Conservation (phyloP, 345 rosid species). For the Tarenaya hassleriana region DNA sequence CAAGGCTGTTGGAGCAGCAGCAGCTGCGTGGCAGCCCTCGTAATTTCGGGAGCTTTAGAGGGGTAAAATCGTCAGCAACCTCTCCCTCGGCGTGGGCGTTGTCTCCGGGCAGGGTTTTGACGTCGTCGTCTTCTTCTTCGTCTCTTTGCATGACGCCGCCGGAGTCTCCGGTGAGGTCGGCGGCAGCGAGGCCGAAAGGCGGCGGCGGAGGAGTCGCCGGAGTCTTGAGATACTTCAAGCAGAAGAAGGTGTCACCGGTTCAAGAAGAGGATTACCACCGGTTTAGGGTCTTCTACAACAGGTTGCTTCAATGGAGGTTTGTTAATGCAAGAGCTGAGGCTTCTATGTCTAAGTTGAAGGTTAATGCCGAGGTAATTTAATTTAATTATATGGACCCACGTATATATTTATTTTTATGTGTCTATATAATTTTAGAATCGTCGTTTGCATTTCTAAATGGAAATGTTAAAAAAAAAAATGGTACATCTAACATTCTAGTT, state of each 20-base stretch:
- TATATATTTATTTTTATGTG: background rate
- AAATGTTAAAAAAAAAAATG: too few species aligned
- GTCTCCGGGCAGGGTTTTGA: conserved; percentile 51
- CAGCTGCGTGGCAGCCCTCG: conserved; percentile 40
- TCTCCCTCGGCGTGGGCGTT: conserved; percentile 78
- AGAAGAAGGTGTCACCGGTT: conserved; percentile 46
- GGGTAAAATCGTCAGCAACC: conserved; percentile 23
- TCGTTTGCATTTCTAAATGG: too few species aligned
- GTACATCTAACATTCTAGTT: too few species aligned
- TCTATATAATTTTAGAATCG: background rate
- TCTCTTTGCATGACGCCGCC: conserved; percentile 26
- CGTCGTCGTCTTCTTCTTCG: conserved; percentile 7
- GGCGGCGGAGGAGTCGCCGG: conserved; percentile 41
- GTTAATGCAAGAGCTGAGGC: conserved; percentile 51
- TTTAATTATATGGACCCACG: background rate
- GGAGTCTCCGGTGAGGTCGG: conserved; percentile 23
- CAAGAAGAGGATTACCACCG: conserved; percentile 49
- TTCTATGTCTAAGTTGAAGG: conserved; percentile 28
- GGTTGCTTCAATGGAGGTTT: conserved; percentile 59
- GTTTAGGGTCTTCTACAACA: conserved; percentile 39
- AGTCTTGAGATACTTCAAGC: conserved; percentile 62
- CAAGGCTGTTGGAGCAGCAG: conserved; percentile 30
- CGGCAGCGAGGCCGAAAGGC: conserved; percentile 22
- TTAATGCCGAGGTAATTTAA: conserved; percentile 37
- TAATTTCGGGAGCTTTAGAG: conserved; percentile 21